Evolutionary conservation across 148 eudicot genomes (phyloP), one percentile per base, ranked within the genome.

Genomic region (Rhododendron griersonianum): DNA sequence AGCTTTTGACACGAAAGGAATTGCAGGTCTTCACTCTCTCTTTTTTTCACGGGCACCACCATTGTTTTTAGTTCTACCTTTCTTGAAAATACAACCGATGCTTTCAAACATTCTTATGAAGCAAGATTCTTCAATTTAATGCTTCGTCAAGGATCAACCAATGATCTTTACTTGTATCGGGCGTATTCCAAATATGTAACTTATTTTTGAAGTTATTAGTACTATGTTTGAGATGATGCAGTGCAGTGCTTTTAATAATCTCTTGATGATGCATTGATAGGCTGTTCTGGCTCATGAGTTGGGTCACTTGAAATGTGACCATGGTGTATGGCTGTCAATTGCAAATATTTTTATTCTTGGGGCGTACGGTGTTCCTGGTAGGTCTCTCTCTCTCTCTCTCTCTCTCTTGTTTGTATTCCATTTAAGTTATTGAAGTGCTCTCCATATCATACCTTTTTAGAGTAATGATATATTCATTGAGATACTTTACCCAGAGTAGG

Each of bases 291-390:
- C 99, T 48, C 99, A 96, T 89, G 99, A 96, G 91, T 89, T 97
- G 91, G 98, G 99, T 80, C 99, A 97, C 92, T 89, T 97, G 88
- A 97, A 97, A 92, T 97, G 99, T 87, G 98, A 97, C 85, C 99
- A 97, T 89, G 99, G 99, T 78, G 92, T 97, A 63, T 95, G 99
- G 98, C 90, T 97, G 90, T 93, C 98, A 48, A 86, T 95, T 88
- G 99, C 98, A 83, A 97, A 97, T 85, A 91, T 95, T 87, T 90
- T 97, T 73, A 92, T 96, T 44, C 94, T 97, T 51, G 99, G 99
- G 76, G 99, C 98, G 61, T 95, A 97, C 85, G 88, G 91, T 81
- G 67, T 97, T 78, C 99, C 99, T 84, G 99, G 99, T 92, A 93
- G 69, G 11, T 11, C 14, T 41, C 79, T 75, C 82, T 80, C 82